Base-by-base conservation (phyloP, 2,329 filamentous ascomycete genomes). In the Sporothrix pseudoabietina region DNA sequence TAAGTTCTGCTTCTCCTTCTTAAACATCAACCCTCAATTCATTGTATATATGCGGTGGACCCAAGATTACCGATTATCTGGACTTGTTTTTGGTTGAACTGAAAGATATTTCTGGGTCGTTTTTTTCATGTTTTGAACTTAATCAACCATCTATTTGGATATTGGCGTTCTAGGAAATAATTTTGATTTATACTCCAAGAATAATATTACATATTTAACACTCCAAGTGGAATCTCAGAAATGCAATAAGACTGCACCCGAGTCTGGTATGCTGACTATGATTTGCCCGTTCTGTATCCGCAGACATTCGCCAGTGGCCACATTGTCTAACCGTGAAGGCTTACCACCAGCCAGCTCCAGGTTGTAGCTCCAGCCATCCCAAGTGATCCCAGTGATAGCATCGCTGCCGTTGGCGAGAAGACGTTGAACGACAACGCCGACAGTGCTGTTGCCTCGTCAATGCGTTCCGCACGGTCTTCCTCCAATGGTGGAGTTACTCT, bases 361-460 rank as follows among this genome's bases (percentile, higher is more conserved):
- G 77, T 90, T 88, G 76, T 89, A 91, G 75, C 87, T 90, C 78
- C 82, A 84, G 1, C 88, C 89, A 78, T 90, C 87, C 81, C 85
- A 91, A 0, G 87, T 87, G 16, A 90, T 85, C 0, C 88, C 59
- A 0, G 86, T 86, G 30, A 90, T 85, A 9, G 89, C 88, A 80
- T 91, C 88, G 75, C 87, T 90, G 0, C 89, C 89, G 78, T 90
- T 90, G 1, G 89, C 89, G 68, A 82, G 78, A 44, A 91, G 79
- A 35, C 88, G 80, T 77, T 87, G 76, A 5, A 80, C 75, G 2
- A 49, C 32, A 14, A 75, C n/a, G 26, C 49, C 32, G 9, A 4
- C 22, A 14, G 14, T 54, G 22, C 14, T 12, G 22, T 12, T 44
- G 52, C 5, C 30, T 6, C 10, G 26, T 4, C 8, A 35, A 16